A percentile compares a stretch with the other conserved stretches of the same genome.
Evolutionary conservation across 2,329 filamentous ascomycete genomes (phyloP).

Genomic region (Trichoderma brevicompactum): DNA sequence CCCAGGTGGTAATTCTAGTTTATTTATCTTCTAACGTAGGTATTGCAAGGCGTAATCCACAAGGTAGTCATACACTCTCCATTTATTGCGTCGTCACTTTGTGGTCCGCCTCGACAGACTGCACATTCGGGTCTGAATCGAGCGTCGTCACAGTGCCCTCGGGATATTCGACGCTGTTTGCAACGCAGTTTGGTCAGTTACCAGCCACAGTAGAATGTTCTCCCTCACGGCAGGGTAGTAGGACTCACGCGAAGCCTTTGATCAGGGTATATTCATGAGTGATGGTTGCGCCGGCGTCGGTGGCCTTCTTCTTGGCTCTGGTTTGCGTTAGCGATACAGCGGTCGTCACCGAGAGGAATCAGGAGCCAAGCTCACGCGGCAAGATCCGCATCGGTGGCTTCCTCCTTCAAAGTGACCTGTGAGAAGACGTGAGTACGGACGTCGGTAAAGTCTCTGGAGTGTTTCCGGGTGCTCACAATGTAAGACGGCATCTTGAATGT

Average conservation of each 20-base stretch:
- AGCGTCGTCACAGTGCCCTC: conserved; percentile 69
- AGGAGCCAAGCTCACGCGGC: conserved; percentile 57
- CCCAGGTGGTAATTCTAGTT: background rate
- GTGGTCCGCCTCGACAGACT: conserved; percentile 74
- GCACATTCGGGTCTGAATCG: conserved; percentile 70
- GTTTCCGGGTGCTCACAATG: conserved; percentile 49
- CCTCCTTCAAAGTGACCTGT: conserved; percentile 80
- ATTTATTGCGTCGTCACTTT: conserved; percentile 72
- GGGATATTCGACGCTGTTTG: conserved; percentile 71
- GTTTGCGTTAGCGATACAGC: background rate
- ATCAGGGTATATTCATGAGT: conserved; percentile 82
- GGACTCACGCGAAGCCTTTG: conserved; percentile 87
- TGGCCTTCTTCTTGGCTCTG: conserved; percentile 77
- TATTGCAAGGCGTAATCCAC: background rate
- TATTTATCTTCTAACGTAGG: conserved; percentile 13
- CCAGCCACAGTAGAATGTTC: background rate
- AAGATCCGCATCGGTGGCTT: conserved; percentile 68
- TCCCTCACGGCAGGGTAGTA: background rate
- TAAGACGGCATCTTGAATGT: conserved; percentile 57
- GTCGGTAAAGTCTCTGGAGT: background rate
- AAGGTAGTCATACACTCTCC: too few relatives aligned
- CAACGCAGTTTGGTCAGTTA: background rate
- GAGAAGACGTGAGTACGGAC: conserved; percentile 14
- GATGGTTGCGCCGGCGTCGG: conserved; percentile 80
- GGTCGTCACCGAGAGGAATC: background rate